Evolutionary conservation across 306 rosid genomes (phyloP), one percentile per base, ranked within the genome.

Genomic region (Rosa persica): DNA sequence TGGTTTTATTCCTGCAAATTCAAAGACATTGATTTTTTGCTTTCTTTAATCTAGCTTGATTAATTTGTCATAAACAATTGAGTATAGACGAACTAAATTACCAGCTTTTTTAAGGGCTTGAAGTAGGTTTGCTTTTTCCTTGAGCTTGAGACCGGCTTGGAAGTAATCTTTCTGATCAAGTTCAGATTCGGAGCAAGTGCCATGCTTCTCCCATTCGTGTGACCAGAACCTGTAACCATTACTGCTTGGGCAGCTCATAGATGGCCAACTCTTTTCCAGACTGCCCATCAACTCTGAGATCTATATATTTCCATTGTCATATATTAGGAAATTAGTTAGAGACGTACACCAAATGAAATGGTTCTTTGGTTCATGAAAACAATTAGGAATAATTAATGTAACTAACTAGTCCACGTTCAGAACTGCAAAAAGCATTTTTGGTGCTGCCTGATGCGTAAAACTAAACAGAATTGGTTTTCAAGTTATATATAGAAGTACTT

Each of bases 151-250:
- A 67, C 90, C 87, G 13, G 94, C 76, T 84, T 83, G 81, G 43
- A 92, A 94, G 81, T 92, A 94, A 0, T 81, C 92, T 5, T 60
- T 87, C 55, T 90, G 96, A 54, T 90, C 93, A 10, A 92, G 85
- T 44, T 84, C 89, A 0, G 98, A 90, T 74, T 88, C 88, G 4
- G 93, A 57, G n/a, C 97, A 94, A 5, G 98, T 94, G 0, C 97
- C 98, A 30, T 92, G 96, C 70, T 94, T 94, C 49, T 90, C 86
- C 98, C 98, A 94, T 76, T 92, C 97, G 5, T 92, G 96, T n/a
- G 96, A 81, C 97, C 97, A 94, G 58, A 92, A 94, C 76, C 90
- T 86, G 20, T 81, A 5, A 3, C 91, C 93, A 25, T 90, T 88
- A 88, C 98, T 89, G 55, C 98, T 92, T 16, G 96, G 97, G 85